These are phyloP conservation scores for Brassica cretica DNA, from an alignment of 345 rosid genomes.

Conservation along the genomic window DNA sequence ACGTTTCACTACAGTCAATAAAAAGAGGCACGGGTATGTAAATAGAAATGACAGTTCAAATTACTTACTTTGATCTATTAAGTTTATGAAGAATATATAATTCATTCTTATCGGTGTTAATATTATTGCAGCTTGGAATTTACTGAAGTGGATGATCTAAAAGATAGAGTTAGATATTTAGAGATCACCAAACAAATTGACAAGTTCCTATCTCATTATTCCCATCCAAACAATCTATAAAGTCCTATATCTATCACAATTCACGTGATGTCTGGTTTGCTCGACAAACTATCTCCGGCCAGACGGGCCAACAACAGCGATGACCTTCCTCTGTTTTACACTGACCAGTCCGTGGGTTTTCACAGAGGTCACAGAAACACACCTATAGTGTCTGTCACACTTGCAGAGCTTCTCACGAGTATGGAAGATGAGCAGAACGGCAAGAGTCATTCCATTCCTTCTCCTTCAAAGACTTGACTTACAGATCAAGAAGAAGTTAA, in stretches of 20 bases:
- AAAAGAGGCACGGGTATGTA: too few species aligned
- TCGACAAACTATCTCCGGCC: constrained; percentile 31
- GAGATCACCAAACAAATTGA: constrained; percentile 61
- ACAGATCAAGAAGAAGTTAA: constrained; percentile 51
- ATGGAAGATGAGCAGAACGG: constrained; percentile 55
- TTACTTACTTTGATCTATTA: too few species aligned
- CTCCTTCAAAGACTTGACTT: constrained; percentile 61
- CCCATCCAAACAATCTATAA: constrained; percentile 32
- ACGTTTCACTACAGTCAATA: too few species aligned
- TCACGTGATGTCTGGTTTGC: constrained; percentile 38
- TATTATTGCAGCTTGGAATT: too few species aligned
- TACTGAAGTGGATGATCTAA: too few species aligned
- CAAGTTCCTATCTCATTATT: constrained; percentile 17
- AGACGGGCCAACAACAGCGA: constrained; percentile 33
- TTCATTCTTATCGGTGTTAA: too few species aligned
- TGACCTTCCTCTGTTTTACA: constrained; percentile 44
- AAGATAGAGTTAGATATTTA: too few species aligned
- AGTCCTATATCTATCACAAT: not conserved
- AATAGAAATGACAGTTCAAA: too few species aligned
- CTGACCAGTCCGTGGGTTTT: constrained; percentile 40
- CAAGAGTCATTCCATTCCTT: constrained; percentile 58
- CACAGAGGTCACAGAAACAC: constrained; percentile 41
- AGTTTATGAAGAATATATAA: too few species aligned
- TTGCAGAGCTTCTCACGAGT: constrained; percentile 60
- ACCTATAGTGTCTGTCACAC: constrained; percentile 47